A percentile compares a stretch with the other conserved stretches of the same genome.
Evolutionary conservation across 2,329 filamentous ascomycete species (phyloP).

Genomic region (Colletotrichum trifolii): DNA sequence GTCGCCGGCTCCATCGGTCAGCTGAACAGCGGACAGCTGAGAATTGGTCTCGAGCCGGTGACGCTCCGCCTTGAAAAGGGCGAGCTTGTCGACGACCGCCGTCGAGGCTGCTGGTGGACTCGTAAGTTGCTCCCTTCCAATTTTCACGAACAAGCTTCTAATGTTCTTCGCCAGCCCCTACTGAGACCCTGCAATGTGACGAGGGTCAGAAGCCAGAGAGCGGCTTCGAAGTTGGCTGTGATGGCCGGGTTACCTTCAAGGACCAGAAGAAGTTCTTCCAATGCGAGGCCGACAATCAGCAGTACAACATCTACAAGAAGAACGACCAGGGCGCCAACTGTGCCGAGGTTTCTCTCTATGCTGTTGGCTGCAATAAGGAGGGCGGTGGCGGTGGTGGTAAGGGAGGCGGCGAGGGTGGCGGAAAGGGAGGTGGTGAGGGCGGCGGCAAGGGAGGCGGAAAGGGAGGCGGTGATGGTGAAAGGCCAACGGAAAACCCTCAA

Average conservation of each 20-base stretch:
- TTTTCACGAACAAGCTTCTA: background rate
- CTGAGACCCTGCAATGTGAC: slow-evolving; percentile 72
- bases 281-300: slow-evolving; percentile 66
- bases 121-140: slow-evolving; percentile 50
- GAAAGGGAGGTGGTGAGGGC: slow-evolving; percentile 1
- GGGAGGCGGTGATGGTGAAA: slow-evolving; percentile 4
- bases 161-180: slow-evolving; percentile 53
- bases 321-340: slow-evolving; percentile 56
- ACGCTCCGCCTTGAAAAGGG: slow-evolving; percentile 57
- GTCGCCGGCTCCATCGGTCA: slow-evolving; percentile 67
- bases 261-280: slow-evolving; percentile 66
- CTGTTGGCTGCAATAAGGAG: slow-evolving; percentile 48
- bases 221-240: slow-evolving; percentile 66
- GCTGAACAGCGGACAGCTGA: slow-evolving; percentile 71
- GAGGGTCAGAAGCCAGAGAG: slow-evolving; percentile 58
- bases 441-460: background rate
- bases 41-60: slow-evolving; percentile 57
- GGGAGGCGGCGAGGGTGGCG: slow-evolving; percentile 3
- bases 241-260: slow-evolving; percentile 63
- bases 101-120: slow-evolving; percentile 73
- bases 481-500: background rate
- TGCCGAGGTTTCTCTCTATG: slow-evolving; percentile 57
- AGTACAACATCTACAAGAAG: slow-evolving; percentile 65
- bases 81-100: slow-evolving; percentile 65
- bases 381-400: slow-evolving; percentile 7